Evolutionary conservation across 176 grass and related monocot genomes (phyloP).

Genomic region (Eremochloa ophiuroides): DNA sequence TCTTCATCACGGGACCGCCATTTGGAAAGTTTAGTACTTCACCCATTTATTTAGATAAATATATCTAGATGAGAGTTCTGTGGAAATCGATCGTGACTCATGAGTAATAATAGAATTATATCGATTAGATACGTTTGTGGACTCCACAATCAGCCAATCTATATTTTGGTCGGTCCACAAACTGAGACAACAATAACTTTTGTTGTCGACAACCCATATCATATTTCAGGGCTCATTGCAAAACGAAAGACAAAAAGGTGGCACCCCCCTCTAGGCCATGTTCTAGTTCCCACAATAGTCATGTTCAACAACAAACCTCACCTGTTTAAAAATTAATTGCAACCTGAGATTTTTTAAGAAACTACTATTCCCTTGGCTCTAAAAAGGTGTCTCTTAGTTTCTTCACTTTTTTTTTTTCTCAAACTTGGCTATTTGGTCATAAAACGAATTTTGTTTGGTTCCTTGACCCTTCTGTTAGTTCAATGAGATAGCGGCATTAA

Average conservation of each 20-base stretch:
- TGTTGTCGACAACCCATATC: not conserved
- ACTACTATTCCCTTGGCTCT: no score
- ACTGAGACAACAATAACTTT: not conserved
- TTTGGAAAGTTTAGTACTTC: not conserved
- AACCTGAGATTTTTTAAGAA: no score
- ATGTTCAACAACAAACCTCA: no score
- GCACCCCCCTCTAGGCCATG: not conserved
- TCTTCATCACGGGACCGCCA: not conserved
- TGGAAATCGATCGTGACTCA: not conserved
- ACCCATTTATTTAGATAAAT: not conserved
- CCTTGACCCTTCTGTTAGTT: no score
- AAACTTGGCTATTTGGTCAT: no score
- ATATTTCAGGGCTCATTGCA: not conserved
- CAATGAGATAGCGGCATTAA: no score
- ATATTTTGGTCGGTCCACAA: not conserved
- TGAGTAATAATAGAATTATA: not conserved
- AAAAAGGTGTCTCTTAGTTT: no score
- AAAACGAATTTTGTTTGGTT: no score
- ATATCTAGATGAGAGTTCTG: not conserved
- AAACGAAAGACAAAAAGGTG: not conserved
- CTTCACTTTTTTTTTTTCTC: no score
- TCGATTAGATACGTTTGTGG: not conserved
- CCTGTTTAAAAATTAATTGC: no score
- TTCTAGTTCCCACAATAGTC: no score
- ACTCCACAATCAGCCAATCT: not conserved